phyloP scores from a whole-genome alignment of 306 rosid genomes.

The Gastrolobium bilobum region DNA sequence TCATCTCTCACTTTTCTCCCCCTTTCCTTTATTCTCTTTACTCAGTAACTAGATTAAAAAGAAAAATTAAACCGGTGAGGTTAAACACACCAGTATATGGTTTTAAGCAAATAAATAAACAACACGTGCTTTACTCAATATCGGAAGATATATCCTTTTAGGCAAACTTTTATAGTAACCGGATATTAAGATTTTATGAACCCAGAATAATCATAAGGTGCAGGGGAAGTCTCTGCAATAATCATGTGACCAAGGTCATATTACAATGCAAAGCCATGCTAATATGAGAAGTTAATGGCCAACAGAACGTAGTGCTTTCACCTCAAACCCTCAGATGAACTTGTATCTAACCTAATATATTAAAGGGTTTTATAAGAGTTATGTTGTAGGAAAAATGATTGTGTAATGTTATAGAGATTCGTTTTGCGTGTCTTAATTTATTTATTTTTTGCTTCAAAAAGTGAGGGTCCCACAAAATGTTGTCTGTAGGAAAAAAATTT shows the following conservation, averaged over 20 bases:
- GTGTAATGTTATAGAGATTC: no score
- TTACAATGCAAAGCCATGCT: not conserved
- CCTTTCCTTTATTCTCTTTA: no score
- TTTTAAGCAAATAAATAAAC: not conserved
- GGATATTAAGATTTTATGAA: not conserved
- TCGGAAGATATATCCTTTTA: not conserved
- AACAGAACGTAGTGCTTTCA: not conserved
- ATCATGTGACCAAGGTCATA: not conserved
- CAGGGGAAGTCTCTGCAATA: not conserved
- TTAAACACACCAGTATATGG: not conserved
- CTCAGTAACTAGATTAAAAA: not conserved
- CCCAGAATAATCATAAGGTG: not conserved
- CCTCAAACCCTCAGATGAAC: slow-evolving; percentile 4
- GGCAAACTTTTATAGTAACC: not conserved
- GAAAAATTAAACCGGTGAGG: not conserved
- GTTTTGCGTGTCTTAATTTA: no score
- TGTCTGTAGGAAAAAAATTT: no score
- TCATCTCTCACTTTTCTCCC: no score
- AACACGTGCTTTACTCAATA: not conserved
- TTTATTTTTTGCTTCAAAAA: no score
- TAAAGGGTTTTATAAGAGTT: no score
- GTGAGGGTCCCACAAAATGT: no score
- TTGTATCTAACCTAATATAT: slow-evolving; percentile 25
- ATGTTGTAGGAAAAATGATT: no score
- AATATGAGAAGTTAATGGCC: not conserved